A percentile compares a stretch with the other conserved stretches of the same genome.
Conservation (phyloP, 2,329 filamentous ascomycete genomes). For the Elsinoe batatas region DNA sequence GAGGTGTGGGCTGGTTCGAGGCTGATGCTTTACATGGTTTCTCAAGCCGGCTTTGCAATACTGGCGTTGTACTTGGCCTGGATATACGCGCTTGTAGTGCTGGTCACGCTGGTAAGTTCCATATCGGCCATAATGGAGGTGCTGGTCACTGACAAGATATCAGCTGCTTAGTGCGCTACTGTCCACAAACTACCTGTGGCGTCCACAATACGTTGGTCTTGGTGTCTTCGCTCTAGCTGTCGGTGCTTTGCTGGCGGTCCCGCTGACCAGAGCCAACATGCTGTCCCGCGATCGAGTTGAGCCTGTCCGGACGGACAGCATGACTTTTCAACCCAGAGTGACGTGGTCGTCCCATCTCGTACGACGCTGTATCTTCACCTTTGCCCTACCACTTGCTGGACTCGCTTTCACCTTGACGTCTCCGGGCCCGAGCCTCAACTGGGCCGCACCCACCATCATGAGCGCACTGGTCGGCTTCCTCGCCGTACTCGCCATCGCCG, state of each 20-base stretch:
- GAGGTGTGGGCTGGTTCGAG: conserved; percentile 62
- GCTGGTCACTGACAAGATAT: conserved; percentile 13
- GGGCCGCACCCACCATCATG: conserved; percentile 56
- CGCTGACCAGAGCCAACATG: conserved; percentile 60
- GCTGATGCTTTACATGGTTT: conserved; percentile 59
- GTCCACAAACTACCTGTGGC: conserved; percentile 56
- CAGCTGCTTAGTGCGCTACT: conserved; percentile 59
- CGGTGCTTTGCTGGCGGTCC: conserved; percentile 59
- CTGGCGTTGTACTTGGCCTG: conserved; percentile 64
- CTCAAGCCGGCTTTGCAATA: conserved; percentile 63
- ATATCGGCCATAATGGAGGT: background rate
- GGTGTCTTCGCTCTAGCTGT: conserved; percentile 57
- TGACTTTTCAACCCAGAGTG: conserved; percentile 54
- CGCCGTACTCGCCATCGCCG: conserved; percentile 61
- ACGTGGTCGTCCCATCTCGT: conserved; percentile 64
- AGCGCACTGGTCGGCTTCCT: conserved; percentile 59
- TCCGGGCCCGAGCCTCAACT: conserved; percentile 49
- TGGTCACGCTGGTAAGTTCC: conserved; percentile 55
- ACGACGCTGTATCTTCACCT: conserved; percentile 57
- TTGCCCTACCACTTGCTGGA: conserved; percentile 56
- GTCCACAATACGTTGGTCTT: conserved; percentile 55
- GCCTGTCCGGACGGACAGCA: conserved; percentile 53
- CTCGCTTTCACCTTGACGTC: conserved; percentile 59
- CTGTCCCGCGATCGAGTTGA: conserved; percentile 56
- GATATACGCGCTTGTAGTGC: conserved; percentile 67